A percentile compares a stretch with the other conserved stretches of the same genome.
Evolutionary conservation across 768 basidiomycete genomes (phyloP).

Genomic region (Boletus sp.): DNA sequence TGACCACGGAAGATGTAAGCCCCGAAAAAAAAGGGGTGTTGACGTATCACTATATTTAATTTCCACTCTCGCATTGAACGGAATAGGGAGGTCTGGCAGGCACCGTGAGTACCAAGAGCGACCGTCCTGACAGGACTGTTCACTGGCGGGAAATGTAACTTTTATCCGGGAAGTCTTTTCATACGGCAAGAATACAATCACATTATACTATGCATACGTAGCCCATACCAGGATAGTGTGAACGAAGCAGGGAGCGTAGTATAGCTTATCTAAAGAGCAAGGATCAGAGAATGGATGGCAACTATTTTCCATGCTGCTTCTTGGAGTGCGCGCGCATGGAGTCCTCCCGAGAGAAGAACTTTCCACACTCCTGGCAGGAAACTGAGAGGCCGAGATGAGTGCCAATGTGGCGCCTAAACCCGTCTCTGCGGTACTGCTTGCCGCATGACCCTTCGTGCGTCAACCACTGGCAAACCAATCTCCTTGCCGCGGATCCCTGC

Average conservation of each 20-base stretch:
- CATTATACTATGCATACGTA: no score
- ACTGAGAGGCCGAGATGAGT: not conserved
- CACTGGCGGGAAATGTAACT: not conserved
- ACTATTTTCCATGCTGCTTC: not conserved
- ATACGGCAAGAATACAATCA: not conserved
- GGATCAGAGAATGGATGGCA: not conserved
- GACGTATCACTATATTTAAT: no score
- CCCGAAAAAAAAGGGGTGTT: not conserved
- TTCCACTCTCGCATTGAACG: not conserved
- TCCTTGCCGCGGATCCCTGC: not conserved
- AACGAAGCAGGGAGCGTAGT: not conserved
- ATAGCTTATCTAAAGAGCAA: no score
- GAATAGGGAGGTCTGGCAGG: not conserved
- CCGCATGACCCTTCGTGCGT: not conserved
- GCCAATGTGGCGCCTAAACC: constrained; percentile 4
- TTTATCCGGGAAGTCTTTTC: not conserved
- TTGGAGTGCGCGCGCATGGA: constrained; percentile 1
- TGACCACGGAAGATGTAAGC: no score
- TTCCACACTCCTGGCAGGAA: not conserved
- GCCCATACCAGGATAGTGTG: not conserved
- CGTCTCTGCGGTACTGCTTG: not conserved
- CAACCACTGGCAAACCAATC: constrained; percentile 6
- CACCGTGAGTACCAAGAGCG: not conserved
- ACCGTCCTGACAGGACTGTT: not conserved
- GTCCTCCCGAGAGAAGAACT: constrained; percentile 5